Conservation (phyloP, 345 rosid genomes). For the Rhodamnia argentea region DNA sequence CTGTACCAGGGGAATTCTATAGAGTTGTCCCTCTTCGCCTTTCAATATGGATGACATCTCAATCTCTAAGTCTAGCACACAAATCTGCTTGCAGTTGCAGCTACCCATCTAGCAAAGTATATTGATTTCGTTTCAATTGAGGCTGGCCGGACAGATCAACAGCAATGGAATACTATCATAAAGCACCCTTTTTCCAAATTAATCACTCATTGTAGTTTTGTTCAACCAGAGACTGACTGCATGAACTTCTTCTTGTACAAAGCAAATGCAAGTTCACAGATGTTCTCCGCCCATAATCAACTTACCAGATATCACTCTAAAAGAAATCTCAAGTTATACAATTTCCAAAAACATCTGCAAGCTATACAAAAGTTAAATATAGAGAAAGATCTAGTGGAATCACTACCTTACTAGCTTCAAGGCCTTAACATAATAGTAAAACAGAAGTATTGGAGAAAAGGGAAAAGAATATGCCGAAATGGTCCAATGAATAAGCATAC, state of each 20-base stretch:
- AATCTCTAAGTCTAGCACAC: background rate
- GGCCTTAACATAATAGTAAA: background rate
- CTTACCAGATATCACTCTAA: background rate
- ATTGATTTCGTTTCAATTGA: background rate
- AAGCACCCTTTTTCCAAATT: background rate
- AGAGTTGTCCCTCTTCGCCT: background rate
- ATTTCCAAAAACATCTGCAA: background rate
- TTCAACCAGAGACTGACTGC: background rate
- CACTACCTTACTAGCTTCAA: background rate
- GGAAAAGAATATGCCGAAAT: background rate
- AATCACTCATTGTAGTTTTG: background rate
- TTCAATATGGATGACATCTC: background rate
- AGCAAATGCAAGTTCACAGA: background rate
- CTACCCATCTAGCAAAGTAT: background rate
- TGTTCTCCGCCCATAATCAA: background rate
- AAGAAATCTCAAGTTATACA: background rate
- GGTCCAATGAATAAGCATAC: background rate
- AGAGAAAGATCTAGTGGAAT: background rate
- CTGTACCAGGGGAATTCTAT: background rate
- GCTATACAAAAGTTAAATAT: background rate
- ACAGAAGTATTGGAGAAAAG: background rate
- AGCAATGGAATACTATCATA: background rate
- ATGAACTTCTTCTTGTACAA: background rate
- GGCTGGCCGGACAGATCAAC: background rate
- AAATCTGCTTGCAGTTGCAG: background rate